Evolutionary conservation across 2,329 filamentous ascomycete genomes (phyloP).

Genomic region (Dactylellina parvicollis): DNA sequence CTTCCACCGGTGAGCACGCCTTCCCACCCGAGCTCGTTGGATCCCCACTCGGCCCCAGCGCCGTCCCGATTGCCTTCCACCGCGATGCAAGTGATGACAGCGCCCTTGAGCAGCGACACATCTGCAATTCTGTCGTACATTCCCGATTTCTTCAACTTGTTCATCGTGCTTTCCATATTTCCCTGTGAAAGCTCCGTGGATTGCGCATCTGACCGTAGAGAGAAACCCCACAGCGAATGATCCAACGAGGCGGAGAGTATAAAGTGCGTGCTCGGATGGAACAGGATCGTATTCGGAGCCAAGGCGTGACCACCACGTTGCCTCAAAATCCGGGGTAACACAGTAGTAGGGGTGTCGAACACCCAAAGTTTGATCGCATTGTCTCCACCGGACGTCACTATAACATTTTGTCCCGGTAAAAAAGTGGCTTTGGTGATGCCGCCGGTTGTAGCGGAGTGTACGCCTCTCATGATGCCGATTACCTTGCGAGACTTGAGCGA

Average conservation of each 20-base stretch:
- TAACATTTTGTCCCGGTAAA: conserved; percentile 83
- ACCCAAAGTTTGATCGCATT: conserved; percentile 82
- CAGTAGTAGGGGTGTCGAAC: conserved; percentile 81
- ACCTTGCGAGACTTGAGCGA: conserved; percentile 89
- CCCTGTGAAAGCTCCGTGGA: conserved; percentile 94
- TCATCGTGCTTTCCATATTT: conserved; percentile 60
- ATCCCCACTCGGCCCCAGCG: conserved; percentile 74
- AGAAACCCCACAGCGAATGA: conserved; percentile 95
- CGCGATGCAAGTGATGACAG: conserved; percentile 89
- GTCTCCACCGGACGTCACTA: conserved; percentile 89
- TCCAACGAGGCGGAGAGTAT: conserved; percentile 84
- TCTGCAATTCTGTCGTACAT: conserved; percentile 71
- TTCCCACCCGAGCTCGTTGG: conserved; percentile 80
- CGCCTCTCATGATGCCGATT: conserved; percentile 84
- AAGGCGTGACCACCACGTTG: conserved; percentile 87
- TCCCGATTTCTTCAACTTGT: conserved; percentile 84
- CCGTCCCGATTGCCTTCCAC: conserved; percentile 93
- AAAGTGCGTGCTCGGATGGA: conserved; percentile 78
- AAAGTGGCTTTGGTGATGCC: conserved; percentile 91
- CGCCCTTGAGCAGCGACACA: conserved; percentile 75
- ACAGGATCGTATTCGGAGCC: conserved; percentile 81
- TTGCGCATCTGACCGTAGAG: conserved; percentile 90
- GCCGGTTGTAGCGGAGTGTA: conserved; percentile 82
- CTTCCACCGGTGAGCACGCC: conserved; percentile 93
- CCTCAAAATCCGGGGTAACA: conserved; percentile 85